Base-by-base conservation (phyloP, 768 basidiomycete genomes). In the Termitomyces sp. region DNA sequence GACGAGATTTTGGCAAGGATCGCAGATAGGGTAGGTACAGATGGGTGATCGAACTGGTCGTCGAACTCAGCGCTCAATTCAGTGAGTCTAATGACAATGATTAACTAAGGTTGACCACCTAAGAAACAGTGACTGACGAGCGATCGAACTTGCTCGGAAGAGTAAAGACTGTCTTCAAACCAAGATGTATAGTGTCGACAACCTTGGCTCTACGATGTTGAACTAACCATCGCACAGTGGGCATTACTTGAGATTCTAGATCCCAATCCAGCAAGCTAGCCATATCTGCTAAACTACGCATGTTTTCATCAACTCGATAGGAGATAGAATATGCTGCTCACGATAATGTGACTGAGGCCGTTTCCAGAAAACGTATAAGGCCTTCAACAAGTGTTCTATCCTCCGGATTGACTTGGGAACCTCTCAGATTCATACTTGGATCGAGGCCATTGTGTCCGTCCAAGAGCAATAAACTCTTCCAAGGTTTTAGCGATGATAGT, bases 191-290 rank as follows among this genome's bases (percentile, higher is more conserved):
- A 17, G 87, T 83, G 63, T 98, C 95, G 47, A 97, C 88, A 32
- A 98, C 78, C 66, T 93, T 93, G 5, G 94, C 96, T 68, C 92
- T 84, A 57, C 92, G 83, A 73, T 95, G 94, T 61, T 92, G 87
- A 36, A 98, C 91, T 36, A 99, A 80, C 84, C 94, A 94, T 17
- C 93, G 85, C 9, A 96, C 96, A n/a, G 91, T 86, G 0, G 94
- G 92, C 68, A 91, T 92, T 0, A 96, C 82, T 67, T 96, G 92
- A 0, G 83, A 78, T 65, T 93, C 86, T 7, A 93, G 75, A 65
- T 94, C 88, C 86, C 92, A 92, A 60, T 94, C 92, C 45, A 96
- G 75, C 40, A 92, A 70, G 69, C 81, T 87, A 3, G 89, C 89
- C 81, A 94, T 87, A 65, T 94, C 92, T 14, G 85, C 85, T 38